Evolutionary conservation across 2,329 filamentous ascomycete genomes (phyloP), one percentile per base, ranked within the genome.

Genomic region (Bimuria novae-zelandiae): DNA sequence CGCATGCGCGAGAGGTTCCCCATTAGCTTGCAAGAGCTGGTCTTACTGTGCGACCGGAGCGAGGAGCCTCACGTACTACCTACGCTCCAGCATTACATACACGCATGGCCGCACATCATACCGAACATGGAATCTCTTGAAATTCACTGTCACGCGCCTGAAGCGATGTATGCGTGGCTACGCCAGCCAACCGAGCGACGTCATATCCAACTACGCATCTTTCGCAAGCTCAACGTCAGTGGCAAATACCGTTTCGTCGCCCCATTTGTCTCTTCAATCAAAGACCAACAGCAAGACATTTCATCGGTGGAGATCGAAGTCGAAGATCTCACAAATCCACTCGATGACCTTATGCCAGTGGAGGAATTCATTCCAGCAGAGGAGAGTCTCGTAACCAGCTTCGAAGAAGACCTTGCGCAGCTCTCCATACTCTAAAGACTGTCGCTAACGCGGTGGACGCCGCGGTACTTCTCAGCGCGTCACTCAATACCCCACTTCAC

Each of bases 1-100:
- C 40, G 23, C 40, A 42, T 42, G 40, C 40, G 40, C n/a, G 40
- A 30, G 2, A 35, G 42, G 22, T 45, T 45, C 6, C 42, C 42
- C 7, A 11, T 14, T 5, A 45, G 42, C 21, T 30, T 45, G 19
- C 17, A 36, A 25, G 21, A 45, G 30, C 14, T 45, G 12, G 29
- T 23, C 11, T 12, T 45, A 4, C 11, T 45, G 12, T 8, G 35
- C 3, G 16, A 45, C 29, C 11, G 23, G 5, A 23, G 12, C 7
- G 30, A 35, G 12, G 30, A 45, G 7, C 12, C 19, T 25, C 29
- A 35, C 11, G 17, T 25, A 7, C n/a, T 45, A 11, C 14, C 42
- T 6, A 2, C 14, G 16, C 7, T 45, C 6, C 29, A 45, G 21
- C 42, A 35, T 25, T 45, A 45, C 21, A 8, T 45, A 14, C 12